Conservation (phyloP, 257 asterid species). For the Nicotiana obtusifolia region DNA sequence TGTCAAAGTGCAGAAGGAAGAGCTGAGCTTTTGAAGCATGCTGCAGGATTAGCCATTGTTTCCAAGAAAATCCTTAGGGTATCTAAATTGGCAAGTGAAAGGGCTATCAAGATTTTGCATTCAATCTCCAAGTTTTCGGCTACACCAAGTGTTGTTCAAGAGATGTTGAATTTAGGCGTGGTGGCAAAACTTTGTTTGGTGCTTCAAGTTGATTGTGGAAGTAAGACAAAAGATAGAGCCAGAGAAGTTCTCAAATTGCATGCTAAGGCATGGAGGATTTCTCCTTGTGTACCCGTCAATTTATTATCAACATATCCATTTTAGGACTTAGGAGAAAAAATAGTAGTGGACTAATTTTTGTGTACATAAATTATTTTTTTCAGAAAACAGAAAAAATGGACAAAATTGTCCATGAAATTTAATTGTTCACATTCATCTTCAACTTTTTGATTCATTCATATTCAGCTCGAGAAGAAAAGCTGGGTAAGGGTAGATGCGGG, state of each 20-base stretch:
- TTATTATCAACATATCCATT: constrained; percentile 43
- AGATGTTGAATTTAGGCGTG: constrained; percentile 71
- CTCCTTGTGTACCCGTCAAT: constrained; percentile 47
- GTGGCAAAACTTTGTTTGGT: constrained; percentile 63
- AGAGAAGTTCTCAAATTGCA: constrained; percentile 54
- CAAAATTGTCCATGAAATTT: neutral
- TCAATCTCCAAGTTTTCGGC: constrained; percentile 57
- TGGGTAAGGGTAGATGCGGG: too few relatives aligned
- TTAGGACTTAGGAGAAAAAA: neutral
- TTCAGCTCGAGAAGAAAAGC: too few relatives aligned
- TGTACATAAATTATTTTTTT: neutral
- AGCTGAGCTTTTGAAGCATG: constrained; percentile 59
- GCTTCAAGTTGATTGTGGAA: constrained; percentile 56
- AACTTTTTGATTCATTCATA: too few relatives aligned
- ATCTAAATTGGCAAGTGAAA: constrained; percentile 58
- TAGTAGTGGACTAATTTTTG: neutral
- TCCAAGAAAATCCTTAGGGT: constrained; percentile 83
- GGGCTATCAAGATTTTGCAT: constrained; percentile 53
- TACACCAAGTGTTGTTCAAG: constrained; percentile 37
- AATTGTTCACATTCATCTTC: neutral
- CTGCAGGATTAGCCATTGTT: constrained; percentile 69
- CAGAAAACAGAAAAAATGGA: neutral
- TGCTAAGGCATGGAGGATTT: constrained; percentile 59
- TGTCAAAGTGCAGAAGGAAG: constrained; percentile 91
- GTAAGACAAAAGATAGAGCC: constrained; percentile 59